Evolutionary conservation across 106 monocot genomes (phyloP), one percentile per base, ranked within the genome.

Genomic region (Allium sativum): DNA sequence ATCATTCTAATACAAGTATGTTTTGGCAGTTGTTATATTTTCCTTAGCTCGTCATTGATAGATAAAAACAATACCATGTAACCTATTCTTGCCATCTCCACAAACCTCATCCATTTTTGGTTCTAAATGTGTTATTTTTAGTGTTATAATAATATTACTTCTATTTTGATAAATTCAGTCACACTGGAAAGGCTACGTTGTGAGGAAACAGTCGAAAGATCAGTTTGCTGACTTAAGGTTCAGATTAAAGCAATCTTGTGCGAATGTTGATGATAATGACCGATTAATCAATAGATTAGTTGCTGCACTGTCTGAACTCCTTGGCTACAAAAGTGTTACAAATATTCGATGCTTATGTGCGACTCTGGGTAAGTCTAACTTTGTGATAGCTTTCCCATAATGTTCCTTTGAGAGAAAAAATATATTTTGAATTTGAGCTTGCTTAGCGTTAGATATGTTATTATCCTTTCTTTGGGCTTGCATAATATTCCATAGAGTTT

Each of bases 1-100:
- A 81, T 86, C 52, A 51, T 64, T 64, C 12, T 75, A 45, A 78
- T 86, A 31, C 85, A 86, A 70, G 81, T 86, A 77, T 6, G 61
- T 73, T 31, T 2, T 48, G 10, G 4, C 12, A 46, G 42, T 57
- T 1, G 31, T 2, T 18, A 17, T 21, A 46, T 20, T 16, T 22
- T 46, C 31, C 12, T 52, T 55, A 42, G 7, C 40, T 60, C 41
- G 31, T 31, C 31, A 1, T 3, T 31, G 5, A 31, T 31, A 31
- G 5, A 0, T 18, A 43, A 44, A 17, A 18, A 60, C 60, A 44
- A 12, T 44, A 43, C 44, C 60, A 43, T 60, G 44, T n/a, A 44
- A 17, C 16, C 44, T 44, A 18, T 44, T 18, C n/a, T 43, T 18
- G 15, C 14, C 20, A 12, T 22, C 18, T 31, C 44, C 5, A 17